Percentiles rank a stretch among this genome's conserved stretches.
These are phyloP conservation scores for Penicillium nordicum DNA, from an alignment of 2,329 filamentous ascomycete genomes.

Conservation along the genomic window DNA sequence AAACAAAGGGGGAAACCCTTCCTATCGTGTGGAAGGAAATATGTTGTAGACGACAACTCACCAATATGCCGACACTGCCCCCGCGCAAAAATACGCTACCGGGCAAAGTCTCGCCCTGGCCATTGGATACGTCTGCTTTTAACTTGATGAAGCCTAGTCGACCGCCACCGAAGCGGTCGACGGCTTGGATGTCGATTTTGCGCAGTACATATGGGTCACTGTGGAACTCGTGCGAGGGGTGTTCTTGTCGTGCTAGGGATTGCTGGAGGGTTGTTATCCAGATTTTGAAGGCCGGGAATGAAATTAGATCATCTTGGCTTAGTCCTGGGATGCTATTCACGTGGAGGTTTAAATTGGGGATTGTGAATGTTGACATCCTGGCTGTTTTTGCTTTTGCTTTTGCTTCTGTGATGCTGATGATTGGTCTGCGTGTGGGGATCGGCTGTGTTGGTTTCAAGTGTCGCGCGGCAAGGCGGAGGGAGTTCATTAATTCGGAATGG, in stretches of 20 bases:
- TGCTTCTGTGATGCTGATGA: background rate
- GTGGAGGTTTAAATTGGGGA: conserved; percentile 34
- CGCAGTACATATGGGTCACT: conserved; percentile 50
- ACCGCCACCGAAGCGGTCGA: conserved; percentile 51
- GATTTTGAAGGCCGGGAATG: conserved; percentile 53
- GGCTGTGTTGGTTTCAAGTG: background rate
- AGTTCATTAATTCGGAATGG: background rate
- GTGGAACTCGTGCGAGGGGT: conserved; percentile 51
- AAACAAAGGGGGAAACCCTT: background rate
- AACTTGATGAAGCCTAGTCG: conserved; percentile 58
- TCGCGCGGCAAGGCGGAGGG: conserved; percentile 1
- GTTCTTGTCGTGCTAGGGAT: conserved; percentile 48
- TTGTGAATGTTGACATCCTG: conserved; percentile 44
- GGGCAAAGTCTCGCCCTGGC: conserved; percentile 50
- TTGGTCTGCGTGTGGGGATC: background rate
- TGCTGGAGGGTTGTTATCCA: conserved; percentile 53
- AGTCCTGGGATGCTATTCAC: conserved; percentile 47
- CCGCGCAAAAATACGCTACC: conserved; percentile 58
- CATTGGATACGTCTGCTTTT: conserved; percentile 53
- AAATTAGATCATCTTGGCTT: conserved; percentile 43
- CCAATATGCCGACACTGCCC: conserved; percentile 57
- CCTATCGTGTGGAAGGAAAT: background rate
- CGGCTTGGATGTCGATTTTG: conserved; percentile 52
- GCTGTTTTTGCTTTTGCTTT: background rate
- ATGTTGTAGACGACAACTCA: conserved; percentile 27